Evolutionary conservation across 805 yeast genomes (phyloP), one percentile per base, ranked within the genome.

Genomic region (Metschnikowia borealis): DNA sequence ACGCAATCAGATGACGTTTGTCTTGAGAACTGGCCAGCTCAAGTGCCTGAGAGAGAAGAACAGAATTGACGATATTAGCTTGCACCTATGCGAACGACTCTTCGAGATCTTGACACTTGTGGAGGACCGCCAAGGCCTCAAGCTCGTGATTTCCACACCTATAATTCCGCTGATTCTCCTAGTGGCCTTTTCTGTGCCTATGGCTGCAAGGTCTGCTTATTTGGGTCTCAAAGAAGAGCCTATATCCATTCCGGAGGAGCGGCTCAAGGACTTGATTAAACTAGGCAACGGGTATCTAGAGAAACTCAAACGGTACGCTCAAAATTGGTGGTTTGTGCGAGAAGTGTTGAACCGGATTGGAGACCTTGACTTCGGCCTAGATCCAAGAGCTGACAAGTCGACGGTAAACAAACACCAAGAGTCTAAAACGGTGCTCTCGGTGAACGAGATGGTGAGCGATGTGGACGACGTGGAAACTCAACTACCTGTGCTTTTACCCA

Each of bases 121-220:
- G 8, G 51, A 53, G 20, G 54, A 49, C 21, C 57, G 47, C 11
- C 52, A 52, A 7, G 51, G 51, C 32, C 57, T 50, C 42, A 49
- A 54, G 39, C 38, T 57, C 39, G 50, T 57, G 10, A 46, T 51
- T 46, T 47, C 52, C 15, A 48, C 50, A 5, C 58, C 60, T 1
- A 44, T 57, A 8, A 51, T 57, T 14, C 61, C 61, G n/a, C 59
- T 55, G 58, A 47, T 54, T 4, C 49, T 57, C 29, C 47, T 56
- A 6, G 54, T 52, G 34, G 53, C 57, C 13, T 51, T 56, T 17
- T 56, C 61, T 3, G 48, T 56, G 6, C 59, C 61, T 1, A 42
- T 57, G 29, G 48, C 53, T 17, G 52, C 57, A 13, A 51, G 58
- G 15, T 43, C 39, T 15, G 43, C 47, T 15, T 44, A 51, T 40